Base-by-base conservation (phyloP, 1,139 yeast species). In the Saccharomycopsis hybrid region DNA sequence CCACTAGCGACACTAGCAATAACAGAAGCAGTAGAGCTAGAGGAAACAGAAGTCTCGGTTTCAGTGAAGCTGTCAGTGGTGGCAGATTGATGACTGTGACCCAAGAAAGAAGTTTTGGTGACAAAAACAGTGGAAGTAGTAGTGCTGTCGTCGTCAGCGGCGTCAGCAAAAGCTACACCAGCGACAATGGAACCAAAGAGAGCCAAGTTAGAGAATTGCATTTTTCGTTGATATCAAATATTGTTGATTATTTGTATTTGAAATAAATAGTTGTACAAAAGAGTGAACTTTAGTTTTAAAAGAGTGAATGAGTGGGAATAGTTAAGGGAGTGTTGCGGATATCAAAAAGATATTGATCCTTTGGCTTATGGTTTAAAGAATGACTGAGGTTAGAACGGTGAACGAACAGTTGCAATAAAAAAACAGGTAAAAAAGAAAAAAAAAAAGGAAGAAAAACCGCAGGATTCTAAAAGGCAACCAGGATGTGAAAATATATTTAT, bases 121-220 rank as follows among this genome's bases (percentile, higher is more conserved):
- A 49, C 44, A 30, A 31, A 7, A n/a, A 36, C 27, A 9, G 53
- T 49, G 13, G 47, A 29, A 11, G 53, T 49, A 40, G 53, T 49
- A 41, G 49, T 46, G 5, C n/a, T 28, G 35, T 35, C 46, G n/a
- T 32, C 41, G n/a, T n/a, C n/a, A n/a, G n/a, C n/a, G n/a, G n/a
- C n/a, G 5, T 31, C 44, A 32, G 47, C 44, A 11, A 24, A 18
- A 18, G 24, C 40, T 18, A 31, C 47, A 3, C 33, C 37, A 24
- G 37, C 40, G 31, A 33, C 43, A 5, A 33, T 39, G 31, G 27
- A 9, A 43, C 37, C 43, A 25, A 27, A 37, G 3, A 38, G 25
- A 38, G 41, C 27, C 7, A 38, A 33, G 44, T 33, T 48, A 7
- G 42, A 18, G 47, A 49, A 46, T 45, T 45, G 52, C 49, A 46